phyloP scores from a whole-genome alignment of 2,329 filamentous ascomycete genomes.

The Talaromyces sp. region DNA sequence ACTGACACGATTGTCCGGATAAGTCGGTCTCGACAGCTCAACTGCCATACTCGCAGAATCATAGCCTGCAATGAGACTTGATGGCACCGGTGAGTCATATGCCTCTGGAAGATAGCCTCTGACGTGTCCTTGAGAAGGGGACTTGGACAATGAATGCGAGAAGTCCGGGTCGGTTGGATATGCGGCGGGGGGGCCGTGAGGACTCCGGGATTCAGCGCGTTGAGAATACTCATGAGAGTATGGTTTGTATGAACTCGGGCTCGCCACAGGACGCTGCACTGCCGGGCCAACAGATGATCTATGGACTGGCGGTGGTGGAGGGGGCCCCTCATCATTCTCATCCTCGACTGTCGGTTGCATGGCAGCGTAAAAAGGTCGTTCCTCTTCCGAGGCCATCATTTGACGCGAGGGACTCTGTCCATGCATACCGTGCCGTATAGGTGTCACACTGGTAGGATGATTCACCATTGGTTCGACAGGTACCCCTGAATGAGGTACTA shows the following conservation, averaged over 20 bases:
- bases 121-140: slow-evolving; percentile 18
- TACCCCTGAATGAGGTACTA: background rate
- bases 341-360: slow-evolving; percentile 48
- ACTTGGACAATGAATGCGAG: slow-evolving; percentile 19
- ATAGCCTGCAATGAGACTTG: slow-evolving; percentile 40
- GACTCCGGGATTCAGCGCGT: slow-evolving; percentile 3
- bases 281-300: slow-evolving; percentile 27
- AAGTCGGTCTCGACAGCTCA: slow-evolving; percentile 22
- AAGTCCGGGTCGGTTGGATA: slow-evolving; percentile 19
- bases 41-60: slow-evolving; percentile 27
- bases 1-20: slow-evolving; percentile 23
- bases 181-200: slow-evolving; percentile 1
- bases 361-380: slow-evolving; percentile 35
- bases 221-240: slow-evolving; percentile 25
- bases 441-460: slow-evolving; percentile 47
- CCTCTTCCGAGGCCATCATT: slow-evolving; percentile 21
- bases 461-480: slow-evolving; percentile 13
- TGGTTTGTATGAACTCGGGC: slow-evolving; percentile 22
- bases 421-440: slow-evolving; percentile 28
- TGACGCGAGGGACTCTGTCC: slow-evolving; percentile 25
- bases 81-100: slow-evolving; percentile 28
- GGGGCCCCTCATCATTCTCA: slow-evolving; percentile 34
- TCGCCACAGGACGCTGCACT: slow-evolving; percentile 21
- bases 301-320: slow-evolving; percentile 33
- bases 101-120: slow-evolving; percentile 12